Evolutionary conservation across 2,329 filamentous ascomycete genomes (phyloP), one percentile per base, ranked within the genome.

Genomic region (Alternaria sp.): DNA sequence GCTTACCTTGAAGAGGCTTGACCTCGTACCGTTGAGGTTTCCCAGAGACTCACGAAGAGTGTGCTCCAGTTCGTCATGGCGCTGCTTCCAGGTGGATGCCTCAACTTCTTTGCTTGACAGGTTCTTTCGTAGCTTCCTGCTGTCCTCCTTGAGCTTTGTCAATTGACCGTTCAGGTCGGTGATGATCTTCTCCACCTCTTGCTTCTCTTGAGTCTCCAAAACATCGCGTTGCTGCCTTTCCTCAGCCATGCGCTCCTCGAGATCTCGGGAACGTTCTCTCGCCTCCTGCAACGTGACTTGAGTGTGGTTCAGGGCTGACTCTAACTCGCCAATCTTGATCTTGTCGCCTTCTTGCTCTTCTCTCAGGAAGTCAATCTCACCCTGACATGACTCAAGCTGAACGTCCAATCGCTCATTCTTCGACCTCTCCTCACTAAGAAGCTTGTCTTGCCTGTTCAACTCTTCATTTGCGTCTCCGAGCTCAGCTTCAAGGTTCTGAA

Each of bases 301-400:
- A n/a, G 89, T 86, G 57, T 88, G 90, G 70, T 92, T 91, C 38
- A 97, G 81, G 14, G 90, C 88, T 8, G 92, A 91, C 74, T 98
- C 94, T 7, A 98, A 84, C 73, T 98, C 93, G 38, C 94, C 93
- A 71, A 99, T 98, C 79, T 93, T 94, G 76, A 99, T 96, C 85
- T 99, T 99, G 82, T 99, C 95, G 18, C 87, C 88, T 79, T 99
- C 95, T 78, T 99, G 95, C 81, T 99, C 95, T 75, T 99, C 95
- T 2, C 95, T 89, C 51, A 99, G 79, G 85, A 99, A 99, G 1
- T 92, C 89, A 79, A 98, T 96, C 78, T 99, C 95, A 60, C 90
- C 90, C 71, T 97, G 94, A 57, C 91, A 90, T 5, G 92, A 96
- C 79, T 99, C 95, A 66, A 94, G 90, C 74, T 98, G 94, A 32